Conservation (phyloP, 495 filamentous ascomycete genomes). For the Lepidopterella palustris region DNA sequence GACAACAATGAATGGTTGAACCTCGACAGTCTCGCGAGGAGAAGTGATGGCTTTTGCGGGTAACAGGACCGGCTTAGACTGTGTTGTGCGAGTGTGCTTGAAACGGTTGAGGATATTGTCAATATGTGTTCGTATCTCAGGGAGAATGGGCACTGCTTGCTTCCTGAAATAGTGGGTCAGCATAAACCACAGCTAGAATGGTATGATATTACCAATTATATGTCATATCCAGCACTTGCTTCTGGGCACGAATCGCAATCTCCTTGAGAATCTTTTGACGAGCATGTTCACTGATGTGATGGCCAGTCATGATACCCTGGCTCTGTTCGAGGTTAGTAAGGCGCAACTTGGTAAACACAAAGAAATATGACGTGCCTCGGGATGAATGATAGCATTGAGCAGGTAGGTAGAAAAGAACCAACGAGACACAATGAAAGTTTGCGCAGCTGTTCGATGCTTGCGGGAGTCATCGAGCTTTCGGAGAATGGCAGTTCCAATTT, state of each 20-base stretch:
- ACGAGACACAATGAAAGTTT: constrained; percentile 74
- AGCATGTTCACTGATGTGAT: constrained; percentile 85
- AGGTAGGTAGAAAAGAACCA: constrained; percentile 91
- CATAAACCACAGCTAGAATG: background rate
- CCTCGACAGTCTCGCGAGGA: constrained; percentile 60
- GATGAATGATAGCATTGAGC: constrained; percentile 75
- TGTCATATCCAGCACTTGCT: constrained; percentile 60
- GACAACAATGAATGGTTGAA: constrained; percentile 65
- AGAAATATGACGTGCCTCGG: constrained; percentile 56
- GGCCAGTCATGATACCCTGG: constrained; percentile 80
- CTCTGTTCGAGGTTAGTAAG: constrained; percentile 47
- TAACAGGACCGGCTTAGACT: constrained; percentile 54
- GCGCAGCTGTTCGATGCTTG: constrained; percentile 62
- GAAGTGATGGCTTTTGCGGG: constrained; percentile 64
- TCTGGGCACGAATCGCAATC: constrained; percentile 69
- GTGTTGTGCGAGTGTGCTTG: constrained; percentile 45
- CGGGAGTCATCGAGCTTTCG: constrained; percentile 65
- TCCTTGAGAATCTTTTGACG: constrained; percentile 82
- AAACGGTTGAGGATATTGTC: constrained; percentile 69
- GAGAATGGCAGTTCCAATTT: constrained; percentile 75
- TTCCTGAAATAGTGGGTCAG: constrained; percentile 42
- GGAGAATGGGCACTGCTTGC: constrained; percentile 54
- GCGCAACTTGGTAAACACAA: background rate
- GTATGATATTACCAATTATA: constrained; percentile 39
- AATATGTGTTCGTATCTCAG: constrained; percentile 64